These are phyloP conservation scores for Coemansia sp. DNA, from an alignment of 192 early-diverging fungal genomes.

Conservation along the genomic window DNA sequence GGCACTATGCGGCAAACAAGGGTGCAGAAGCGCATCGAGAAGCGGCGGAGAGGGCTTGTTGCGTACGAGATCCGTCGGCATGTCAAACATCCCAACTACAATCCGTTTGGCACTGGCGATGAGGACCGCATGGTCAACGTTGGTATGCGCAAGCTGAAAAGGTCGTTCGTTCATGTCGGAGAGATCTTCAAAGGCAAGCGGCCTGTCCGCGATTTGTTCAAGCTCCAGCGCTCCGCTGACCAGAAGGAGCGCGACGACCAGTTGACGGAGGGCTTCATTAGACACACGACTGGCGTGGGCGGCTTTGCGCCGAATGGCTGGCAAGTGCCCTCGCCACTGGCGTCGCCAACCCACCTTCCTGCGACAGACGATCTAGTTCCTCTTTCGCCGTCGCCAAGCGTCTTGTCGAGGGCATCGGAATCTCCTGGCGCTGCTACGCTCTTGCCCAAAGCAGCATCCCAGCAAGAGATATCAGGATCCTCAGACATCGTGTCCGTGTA, in stretches of 20 bases:
- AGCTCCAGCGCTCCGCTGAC: conserved; percentile 12
- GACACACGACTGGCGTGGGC: conserved; percentile 44
- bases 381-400: conserved; percentile 3
- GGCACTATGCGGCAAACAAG: conserved; percentile 30
- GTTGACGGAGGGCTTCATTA: conserved; percentile 43
- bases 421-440: conserved; percentile 4
- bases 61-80: conserved; percentile 55
- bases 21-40: conserved; percentile 43
- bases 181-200: conserved; percentile 22
- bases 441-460: not conserved
- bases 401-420: not conserved
- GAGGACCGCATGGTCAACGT: conserved; percentile 32
- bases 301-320: conserved; percentile 33
- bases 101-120: conserved; percentile 40
- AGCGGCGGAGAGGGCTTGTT: conserved; percentile 37
- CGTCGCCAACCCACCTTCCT: conserved; percentile 2
- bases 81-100: conserved; percentile 55
- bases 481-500: conserved; percentile 1
- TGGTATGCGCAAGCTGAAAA: conserved; percentile 30
- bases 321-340: conserved; percentile 41
- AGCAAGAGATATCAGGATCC: not conserved
- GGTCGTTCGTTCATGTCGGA: conserved; percentile 11
- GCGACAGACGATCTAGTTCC: conserved; percentile 1
- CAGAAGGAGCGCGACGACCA: conserved; percentile 34
- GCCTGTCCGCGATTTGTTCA: conserved; percentile 13